Evolutionary conservation across 768 basidiomycete genomes (phyloP).

Genomic region (Russula griseocarnosa): DNA sequence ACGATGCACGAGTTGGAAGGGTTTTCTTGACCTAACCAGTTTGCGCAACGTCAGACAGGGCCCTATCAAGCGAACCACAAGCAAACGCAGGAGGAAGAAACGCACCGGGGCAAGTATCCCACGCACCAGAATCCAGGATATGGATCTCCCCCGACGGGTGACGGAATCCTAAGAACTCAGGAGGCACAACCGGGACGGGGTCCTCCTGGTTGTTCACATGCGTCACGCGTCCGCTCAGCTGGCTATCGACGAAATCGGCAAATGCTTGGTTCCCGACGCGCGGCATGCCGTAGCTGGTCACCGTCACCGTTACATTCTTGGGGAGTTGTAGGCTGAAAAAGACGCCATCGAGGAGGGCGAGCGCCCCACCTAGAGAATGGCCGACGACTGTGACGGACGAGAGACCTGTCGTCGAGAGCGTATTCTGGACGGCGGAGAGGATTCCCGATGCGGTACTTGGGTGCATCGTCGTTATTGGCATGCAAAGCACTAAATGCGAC

Average conservation of each 20-base stretch:
- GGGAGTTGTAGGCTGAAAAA: conserved; percentile 30
- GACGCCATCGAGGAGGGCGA: conserved; percentile 32
- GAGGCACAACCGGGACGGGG: conserved; percentile 38
- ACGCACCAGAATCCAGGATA: conserved; percentile 43
- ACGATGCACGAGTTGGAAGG: conserved; percentile 46
- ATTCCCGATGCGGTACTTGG: conserved; percentile 10
- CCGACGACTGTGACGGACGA: conserved; percentile 17
- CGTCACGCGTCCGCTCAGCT: conserved; percentile 2
- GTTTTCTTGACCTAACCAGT: conserved; percentile 54
- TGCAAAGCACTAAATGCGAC: neutral
- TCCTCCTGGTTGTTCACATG: conserved; percentile 31
- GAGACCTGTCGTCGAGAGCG: neutral
- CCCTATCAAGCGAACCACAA: neutral
- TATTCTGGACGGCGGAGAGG: conserved; percentile 1
- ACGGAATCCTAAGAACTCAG: conserved; percentile 42
- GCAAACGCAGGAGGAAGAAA: neutral
- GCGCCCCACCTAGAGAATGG: conserved; percentile 29
- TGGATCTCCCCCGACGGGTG: conserved; percentile 44
- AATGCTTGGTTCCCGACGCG: conserved; percentile 29
- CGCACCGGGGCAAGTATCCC: conserved; percentile 53
- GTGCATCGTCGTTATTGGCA: neutral
- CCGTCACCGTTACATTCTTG: conserved; percentile 16
- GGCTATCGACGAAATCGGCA: conserved; percentile 14
- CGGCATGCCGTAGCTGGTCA: conserved; percentile 31
- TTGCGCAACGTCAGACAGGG: neutral